Evolutionary conservation across 2,329 filamentous ascomycete species (phyloP), one percentile per base, ranked within the genome.

Genomic region (Aspergillus fumigatus): DNA sequence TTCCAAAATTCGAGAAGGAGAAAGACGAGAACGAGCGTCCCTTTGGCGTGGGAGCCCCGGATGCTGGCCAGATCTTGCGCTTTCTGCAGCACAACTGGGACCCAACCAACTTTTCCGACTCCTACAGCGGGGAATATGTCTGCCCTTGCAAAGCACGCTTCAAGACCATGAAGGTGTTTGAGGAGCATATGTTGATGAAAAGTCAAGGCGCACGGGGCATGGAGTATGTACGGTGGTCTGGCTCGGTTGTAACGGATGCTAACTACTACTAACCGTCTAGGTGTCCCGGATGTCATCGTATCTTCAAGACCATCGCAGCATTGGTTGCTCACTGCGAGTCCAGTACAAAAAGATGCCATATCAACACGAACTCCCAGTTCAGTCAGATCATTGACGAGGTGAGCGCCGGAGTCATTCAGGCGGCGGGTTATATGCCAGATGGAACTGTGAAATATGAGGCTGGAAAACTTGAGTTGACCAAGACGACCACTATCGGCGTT

Each of bases 261-360:
- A 50, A 45, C 21, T 6, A 23, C 4, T 38, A 9, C 11, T 35
- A 2, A 2, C 10, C 3, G 41, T 48, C 3, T 50, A 73, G 72
- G 40, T 79, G 77, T 54, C 72, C 75, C 5, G 63, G 65, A 17
- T 79, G 77, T 48, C 60, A 69, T 50, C 73, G 70, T 40, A 49
- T 61, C 26, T 79, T 77, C 66, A 70, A 70, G 26, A 69, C 66
- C 10, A 69, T 67, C 0, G 58, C 72, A 0, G 74, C 74, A 0
- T 64, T 78, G 3, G 64, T 77, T n/a, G 69, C 72, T 0, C 77
- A 79, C 55, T 71, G 70, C 54, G 76, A 79, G 59, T 70, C 69
- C 1, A 62, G 64, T 2, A 73, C 62, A 11, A 65, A 62, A 26
- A 68, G 69, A 21, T 78, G 76, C 63, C 61, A 63, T 7, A 67